Percentiles rank a stretch among this genome's conserved stretches.
Conservation (phyloP, 768 basidiomycete species). For the Ramaria sp. region DNA sequence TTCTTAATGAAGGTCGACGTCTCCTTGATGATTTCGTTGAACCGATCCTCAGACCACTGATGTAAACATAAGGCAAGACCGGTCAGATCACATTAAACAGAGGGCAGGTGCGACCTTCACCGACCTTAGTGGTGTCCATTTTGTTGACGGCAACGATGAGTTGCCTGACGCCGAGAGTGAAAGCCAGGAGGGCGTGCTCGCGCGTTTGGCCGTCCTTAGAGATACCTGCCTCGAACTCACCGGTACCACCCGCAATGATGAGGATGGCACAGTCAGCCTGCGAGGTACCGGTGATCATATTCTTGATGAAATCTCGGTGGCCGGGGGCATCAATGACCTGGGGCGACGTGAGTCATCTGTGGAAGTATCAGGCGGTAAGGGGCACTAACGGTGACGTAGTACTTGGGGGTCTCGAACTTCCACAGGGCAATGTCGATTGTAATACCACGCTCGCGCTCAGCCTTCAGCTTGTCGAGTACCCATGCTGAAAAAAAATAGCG, state of each 20-base stretch:
- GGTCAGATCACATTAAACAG: not conserved
- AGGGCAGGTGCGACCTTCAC: conserved; percentile 10
- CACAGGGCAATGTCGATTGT: conserved; percentile 99
- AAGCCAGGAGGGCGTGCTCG: conserved; percentile 99
- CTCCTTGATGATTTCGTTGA: conserved; percentile 99
- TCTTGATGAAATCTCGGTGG: conserved; percentile 99
- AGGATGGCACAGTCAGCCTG: conserved; percentile 99
- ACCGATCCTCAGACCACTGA: conserved; percentile 98
- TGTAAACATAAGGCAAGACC: not conserved
- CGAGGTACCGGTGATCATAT: conserved; percentile 99
- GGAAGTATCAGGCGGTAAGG: too few relatives aligned
- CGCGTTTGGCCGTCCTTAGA: conserved; percentile 99
- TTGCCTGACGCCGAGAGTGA: conserved; percentile 99
- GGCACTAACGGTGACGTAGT: conserved; percentile 66
- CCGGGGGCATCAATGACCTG: conserved; percentile 99
- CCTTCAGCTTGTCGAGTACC: conserved; percentile 99
- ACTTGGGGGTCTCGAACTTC: conserved; percentile 99
- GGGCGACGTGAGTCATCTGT: not conserved
- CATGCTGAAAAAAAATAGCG: conserved; percentile 54
- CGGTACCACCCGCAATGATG: conserved; percentile 98
- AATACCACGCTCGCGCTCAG: conserved; percentile 99
- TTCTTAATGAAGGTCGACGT: conserved; percentile 98
- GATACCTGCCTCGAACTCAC: conserved; percentile 99
- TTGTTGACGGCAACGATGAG: conserved; percentile 99
- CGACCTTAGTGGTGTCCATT: conserved; percentile 98